Conservation (phyloP, 2,329 filamentous ascomycete species). For the Orbilia blumenaviensis region DNA sequence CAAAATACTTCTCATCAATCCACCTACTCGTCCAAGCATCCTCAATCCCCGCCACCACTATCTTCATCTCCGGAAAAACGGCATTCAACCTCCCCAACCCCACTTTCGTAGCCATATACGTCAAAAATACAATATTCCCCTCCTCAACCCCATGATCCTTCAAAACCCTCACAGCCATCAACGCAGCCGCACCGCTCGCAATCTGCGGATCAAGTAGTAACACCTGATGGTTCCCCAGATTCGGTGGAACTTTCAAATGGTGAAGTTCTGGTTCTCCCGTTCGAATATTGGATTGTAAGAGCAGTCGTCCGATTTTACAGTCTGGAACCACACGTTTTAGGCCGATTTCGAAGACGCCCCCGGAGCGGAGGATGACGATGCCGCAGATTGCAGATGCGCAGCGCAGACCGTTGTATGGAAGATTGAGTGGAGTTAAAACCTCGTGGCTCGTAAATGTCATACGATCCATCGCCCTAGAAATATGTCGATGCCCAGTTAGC, state of each 20-base stretch:
- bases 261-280: constrained; percentile 93
- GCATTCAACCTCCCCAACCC: constrained; percentile 85
- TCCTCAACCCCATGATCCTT: constrained; percentile 90
- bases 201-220: constrained; percentile 92
- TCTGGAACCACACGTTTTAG: constrained; percentile 91
- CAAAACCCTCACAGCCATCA: constrained; percentile 97
- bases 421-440: constrained; percentile 76
- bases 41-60: constrained; percentile 85
- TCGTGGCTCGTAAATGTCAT: constrained; percentile 72
- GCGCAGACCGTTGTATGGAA: constrained; percentile 75
- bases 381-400: constrained; percentile 80
- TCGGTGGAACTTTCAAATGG: constrained; percentile 79
- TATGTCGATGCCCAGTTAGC: neutral
- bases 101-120: constrained; percentile 85
- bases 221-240: constrained; percentile 78
- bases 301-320: constrained; percentile 83
- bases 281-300: constrained; percentile 86
- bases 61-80: constrained; percentile 86
- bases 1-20: constrained; percentile 58
- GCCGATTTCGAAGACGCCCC: constrained; percentile 85
- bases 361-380: constrained; percentile 86
- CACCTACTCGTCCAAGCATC: constrained; percentile 84
- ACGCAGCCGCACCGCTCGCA: constrained; percentile 81
- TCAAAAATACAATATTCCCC: constrained; percentile 87
- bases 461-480: constrained; percentile 77